Evolutionary conservation across 192 early-diverging fungal genomes (phyloP).

Genomic region (Gamsiella multidivaricata): DNA sequence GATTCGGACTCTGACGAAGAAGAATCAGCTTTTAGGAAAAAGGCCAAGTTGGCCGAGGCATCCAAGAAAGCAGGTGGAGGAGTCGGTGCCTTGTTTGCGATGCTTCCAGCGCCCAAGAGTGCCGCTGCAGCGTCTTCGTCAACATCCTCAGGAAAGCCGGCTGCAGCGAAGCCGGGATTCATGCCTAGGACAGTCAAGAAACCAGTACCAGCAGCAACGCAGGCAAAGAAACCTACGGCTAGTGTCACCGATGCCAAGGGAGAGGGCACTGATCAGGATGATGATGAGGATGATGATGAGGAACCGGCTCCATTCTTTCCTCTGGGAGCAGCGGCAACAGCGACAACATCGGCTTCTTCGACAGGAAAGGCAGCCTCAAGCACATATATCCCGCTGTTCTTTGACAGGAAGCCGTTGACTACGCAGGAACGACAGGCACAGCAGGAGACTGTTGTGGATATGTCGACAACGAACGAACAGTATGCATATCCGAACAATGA

Average conservation of each 20-base stretch:
- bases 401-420: constrained; percentile 45
- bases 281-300: constrained; percentile 26
- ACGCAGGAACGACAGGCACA: constrained; percentile 30
- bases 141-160: constrained; percentile 3
- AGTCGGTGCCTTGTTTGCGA: constrained; percentile 34
- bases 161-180: constrained; percentile 24
- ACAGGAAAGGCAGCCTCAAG: constrained; percentile 28
- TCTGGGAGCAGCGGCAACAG: constrained; percentile 25
- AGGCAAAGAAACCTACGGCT: constrained; percentile 1
- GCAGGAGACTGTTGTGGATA: constrained; percentile 13
- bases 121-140: not conserved
- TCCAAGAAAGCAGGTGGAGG: constrained; percentile 21
- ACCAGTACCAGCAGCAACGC: not conserved
- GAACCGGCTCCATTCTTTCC: constrained; percentile 46
- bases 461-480: constrained; percentile 38
- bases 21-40: constrained; percentile 46
- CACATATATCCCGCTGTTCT: constrained; percentile 43
- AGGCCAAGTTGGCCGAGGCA: constrained; percentile 29
- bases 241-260: not conserved
- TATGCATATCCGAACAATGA: constrained; percentile 44
- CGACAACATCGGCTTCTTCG: not conserved
- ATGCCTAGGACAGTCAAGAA: constrained; percentile 46
- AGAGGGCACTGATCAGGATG: constrained; percentile 13
- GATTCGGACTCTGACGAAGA: constrained; percentile 47
- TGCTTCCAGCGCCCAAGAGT: constrained; percentile 47